Evolutionary conservation across 1,284 basidiomycete genomes (phyloP).

Genomic region (Inonotus hispidus): DNA sequence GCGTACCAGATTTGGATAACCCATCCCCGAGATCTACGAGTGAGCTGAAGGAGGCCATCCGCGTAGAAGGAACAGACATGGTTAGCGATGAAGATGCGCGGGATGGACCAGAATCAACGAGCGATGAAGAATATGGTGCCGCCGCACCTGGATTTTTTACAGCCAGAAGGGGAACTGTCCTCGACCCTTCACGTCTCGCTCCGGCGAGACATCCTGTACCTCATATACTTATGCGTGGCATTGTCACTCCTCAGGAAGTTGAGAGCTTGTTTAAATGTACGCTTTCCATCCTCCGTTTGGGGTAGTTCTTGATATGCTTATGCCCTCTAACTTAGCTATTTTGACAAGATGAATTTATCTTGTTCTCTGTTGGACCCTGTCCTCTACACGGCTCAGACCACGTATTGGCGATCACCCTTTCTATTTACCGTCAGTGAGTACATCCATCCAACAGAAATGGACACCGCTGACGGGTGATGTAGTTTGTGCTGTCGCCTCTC

Average conservation of each 20-base stretch:
- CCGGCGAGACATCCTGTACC: constrained; percentile 48
- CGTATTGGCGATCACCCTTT: constrained; percentile 72
- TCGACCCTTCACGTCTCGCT: constrained; percentile 27
- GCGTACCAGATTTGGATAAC: neutral
- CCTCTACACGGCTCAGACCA: constrained; percentile 70
- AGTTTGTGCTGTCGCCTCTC: constrained; percentile 77
- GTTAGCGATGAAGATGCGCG: neutral
- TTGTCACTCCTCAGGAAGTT: constrained; percentile 67
- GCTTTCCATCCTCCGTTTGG: constrained; percentile 24
- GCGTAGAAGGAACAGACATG: neutral
- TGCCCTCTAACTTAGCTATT: constrained; percentile 45
- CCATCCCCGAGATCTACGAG: neutral
- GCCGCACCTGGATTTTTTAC: constrained; percentile 13
- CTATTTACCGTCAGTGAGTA: constrained; percentile 77
- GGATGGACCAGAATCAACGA: constrained; percentile 1
- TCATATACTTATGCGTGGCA: constrained; percentile 61
- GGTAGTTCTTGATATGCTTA: neutral
- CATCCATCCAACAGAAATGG: neutral
- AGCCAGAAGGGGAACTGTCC: constrained; percentile 17
- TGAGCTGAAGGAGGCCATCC: neutral
- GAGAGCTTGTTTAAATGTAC: constrained; percentile 76
- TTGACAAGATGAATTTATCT: constrained; percentile 70
- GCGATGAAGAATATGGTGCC: constrained; percentile 14
- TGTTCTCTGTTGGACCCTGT: constrained; percentile 65
- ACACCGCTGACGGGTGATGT: neutral